Percentiles rank a stretch among this genome's conserved stretches.
These are phyloP conservation scores for Epichloe gansuensis DNA, from an alignment of 2,329 filamentous ascomycete species.

Conservation along the genomic window DNA sequence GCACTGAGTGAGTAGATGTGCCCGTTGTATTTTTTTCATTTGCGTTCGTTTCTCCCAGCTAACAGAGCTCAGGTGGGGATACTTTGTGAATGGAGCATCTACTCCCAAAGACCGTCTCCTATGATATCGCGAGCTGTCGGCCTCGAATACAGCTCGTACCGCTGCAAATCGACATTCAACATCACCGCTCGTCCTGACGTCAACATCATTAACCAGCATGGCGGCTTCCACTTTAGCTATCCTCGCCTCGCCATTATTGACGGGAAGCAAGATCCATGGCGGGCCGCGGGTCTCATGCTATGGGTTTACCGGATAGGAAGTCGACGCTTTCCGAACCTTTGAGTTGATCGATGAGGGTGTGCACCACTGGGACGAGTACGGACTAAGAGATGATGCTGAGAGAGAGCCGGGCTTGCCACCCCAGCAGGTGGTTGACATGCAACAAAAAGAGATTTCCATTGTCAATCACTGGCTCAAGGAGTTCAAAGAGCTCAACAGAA, in stretches of 20 bases:
- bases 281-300: constrained; percentile 57
- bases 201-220: constrained; percentile 61
- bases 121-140: constrained; percentile 61
- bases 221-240: constrained; percentile 60
- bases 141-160: constrained; percentile 46
- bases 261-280: constrained; percentile 71
- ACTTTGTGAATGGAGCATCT: constrained; percentile 60
- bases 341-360: constrained; percentile 63
- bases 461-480: constrained; percentile 57
- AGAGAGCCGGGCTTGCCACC: constrained; percentile 51
- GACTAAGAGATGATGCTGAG: constrained; percentile 34
- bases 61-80: constrained; percentile 53
- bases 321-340: constrained; percentile 54
- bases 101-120: constrained; percentile 50
- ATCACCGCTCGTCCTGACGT: constrained; percentile 52
- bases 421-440: constrained; percentile 42
- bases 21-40: neutral
- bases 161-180: constrained; percentile 59
- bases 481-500: constrained; percentile 17
- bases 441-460: constrained; percentile 46
- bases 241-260: constrained; percentile 65
- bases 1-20: constrained; percentile 33
- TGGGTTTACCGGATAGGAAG: constrained; percentile 41
- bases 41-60: neutral
- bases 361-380: constrained; percentile 73